Base-by-base conservation (phyloP, 2,329 filamentous ascomycete species). In the Colletotrichum sansevieriae region DNA sequence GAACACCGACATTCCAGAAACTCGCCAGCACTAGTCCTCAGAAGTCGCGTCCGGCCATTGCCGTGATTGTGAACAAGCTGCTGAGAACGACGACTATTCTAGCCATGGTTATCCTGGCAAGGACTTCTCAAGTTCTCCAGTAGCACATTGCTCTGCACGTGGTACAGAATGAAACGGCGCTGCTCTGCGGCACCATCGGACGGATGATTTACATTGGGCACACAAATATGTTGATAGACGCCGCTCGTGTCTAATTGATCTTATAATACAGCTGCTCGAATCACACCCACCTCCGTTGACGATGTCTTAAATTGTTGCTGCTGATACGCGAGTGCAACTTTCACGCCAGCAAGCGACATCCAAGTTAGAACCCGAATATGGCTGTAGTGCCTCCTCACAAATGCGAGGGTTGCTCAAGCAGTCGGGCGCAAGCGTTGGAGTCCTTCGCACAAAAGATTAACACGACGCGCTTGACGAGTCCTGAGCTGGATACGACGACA, bases 351-450 rank as follows among this genome's bases (percentile, higher is more conserved):
- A 56, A 11, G 22, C 49, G 63, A 29, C 47, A 51, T 43, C 43
- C 47, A 35, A 2, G 13, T 51, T 41, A 43, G 66, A 61, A 55
- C 25, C 35, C 66, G 41, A 69, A 56, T 2, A 69, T 69, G 66
- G 66, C 66, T 41, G 66, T 66, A 6, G 66, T 66, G 62, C 66
- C 66, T 18, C 29, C 43, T 15, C 35, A 15, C 25, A 55, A 49
- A 59, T 66, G 66, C 56, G 62, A 44, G 41, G 20, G 60, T 4
- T 69, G 63, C 66, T 49, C 43, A 51, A 39, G 55, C 33, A 69
- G 49, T 20, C 66, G 51, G 25, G 56, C 51, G 8, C 25, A 52
- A 22, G 49, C 25, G 18, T 18, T 69, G 49, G 43, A 15, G 15
- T 55, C 56, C 37, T 49, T 69, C 43, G 43, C 63, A 15, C 57